phyloP scores from a whole-genome alignment of 2,329 filamentous ascomycete species.

The Arthrobotrys entomopaga region DNA sequence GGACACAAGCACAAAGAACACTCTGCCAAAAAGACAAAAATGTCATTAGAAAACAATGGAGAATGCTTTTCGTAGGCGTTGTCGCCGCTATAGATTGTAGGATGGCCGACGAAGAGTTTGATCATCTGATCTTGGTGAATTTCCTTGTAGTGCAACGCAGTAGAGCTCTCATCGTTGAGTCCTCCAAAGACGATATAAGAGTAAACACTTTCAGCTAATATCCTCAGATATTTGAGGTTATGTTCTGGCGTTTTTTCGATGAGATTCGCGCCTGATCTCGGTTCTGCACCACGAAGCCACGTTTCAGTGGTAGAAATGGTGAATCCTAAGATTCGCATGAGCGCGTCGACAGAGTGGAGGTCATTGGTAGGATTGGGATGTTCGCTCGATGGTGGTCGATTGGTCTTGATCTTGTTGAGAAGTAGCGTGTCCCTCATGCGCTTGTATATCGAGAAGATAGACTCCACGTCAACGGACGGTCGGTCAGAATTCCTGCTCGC shows the following conservation, averaged over 20 bases:
- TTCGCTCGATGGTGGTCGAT: slow-evolving; percentile 34
- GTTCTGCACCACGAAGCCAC: slow-evolving; percentile 84
- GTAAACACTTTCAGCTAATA: slow-evolving; percentile 86
- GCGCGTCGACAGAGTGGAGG: slow-evolving; percentile 65
- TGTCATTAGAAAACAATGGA: slow-evolving; percentile 74
- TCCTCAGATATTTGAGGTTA: slow-evolving; percentile 83
- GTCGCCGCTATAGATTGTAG: slow-evolving; percentile 61
- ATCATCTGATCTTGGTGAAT: slow-evolving; percentile 76
- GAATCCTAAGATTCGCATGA: slow-evolving; percentile 77
- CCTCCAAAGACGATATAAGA: slow-evolving; percentile 84
- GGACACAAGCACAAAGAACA: slow-evolving; percentile 76
- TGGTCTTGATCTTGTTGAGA: slow-evolving; percentile 61
- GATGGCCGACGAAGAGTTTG: slow-evolving; percentile 75
- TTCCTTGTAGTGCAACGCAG: slow-evolving; percentile 75
- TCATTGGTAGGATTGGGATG: slow-evolving; percentile 41
- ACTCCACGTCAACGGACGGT: slow-evolving; percentile 61
- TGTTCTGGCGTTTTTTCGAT: slow-evolving; percentile 86
- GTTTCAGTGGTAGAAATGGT: slow-evolving; percentile 92
- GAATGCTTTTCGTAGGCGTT: slow-evolving; percentile 62
- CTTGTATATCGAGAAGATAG: slow-evolving; percentile 71
- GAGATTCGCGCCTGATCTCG: slow-evolving; percentile 77
- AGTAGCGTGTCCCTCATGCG: slow-evolving; percentile 67
- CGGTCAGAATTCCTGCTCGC: slow-evolving; percentile 56
- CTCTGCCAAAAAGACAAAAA: slow-evolving; percentile 84
- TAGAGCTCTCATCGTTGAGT: slow-evolving; percentile 71